Conservation (phyloP, 805 yeast species). For the Candida coquimbonensis region DNA sequence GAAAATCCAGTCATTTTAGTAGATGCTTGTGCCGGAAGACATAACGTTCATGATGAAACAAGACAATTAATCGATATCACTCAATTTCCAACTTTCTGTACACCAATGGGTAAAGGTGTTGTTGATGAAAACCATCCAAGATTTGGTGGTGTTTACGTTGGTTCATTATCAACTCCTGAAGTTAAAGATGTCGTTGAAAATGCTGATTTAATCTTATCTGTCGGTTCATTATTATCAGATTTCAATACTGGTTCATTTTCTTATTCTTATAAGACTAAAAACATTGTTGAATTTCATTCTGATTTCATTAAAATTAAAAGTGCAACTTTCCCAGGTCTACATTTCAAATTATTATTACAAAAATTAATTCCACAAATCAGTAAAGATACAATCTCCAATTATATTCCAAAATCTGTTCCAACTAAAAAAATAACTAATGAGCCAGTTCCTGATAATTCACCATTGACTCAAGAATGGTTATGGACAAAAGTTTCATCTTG, state of each 20-base stretch:
- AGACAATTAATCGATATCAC: conserved; percentile 55
- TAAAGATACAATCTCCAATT: conserved; percentile 30
- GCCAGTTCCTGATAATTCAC: conserved; percentile 36
- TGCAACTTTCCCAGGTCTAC: conserved; percentile 67
- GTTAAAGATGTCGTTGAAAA: conserved; percentile 67
- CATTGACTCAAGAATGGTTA: conserved; percentile 58
- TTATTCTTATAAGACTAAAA: conserved; percentile 65
- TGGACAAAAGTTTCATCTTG: conserved; percentile 61
- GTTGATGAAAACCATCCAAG: conserved; percentile 66
- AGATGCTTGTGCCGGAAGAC: conserved; percentile 85
- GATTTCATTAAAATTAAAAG: conserved; percentile 63
- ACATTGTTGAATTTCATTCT: conserved; percentile 74
- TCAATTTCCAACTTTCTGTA: conserved; percentile 74
- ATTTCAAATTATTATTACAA: conserved; percentile 53
- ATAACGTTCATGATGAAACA: conserved; percentile 59
- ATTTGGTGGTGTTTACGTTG: conserved; percentile 83
- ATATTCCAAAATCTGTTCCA: conserved; percentile 52
- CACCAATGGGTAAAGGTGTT: conserved; percentile 87
- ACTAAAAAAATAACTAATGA: conserved; percentile 38
- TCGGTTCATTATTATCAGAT: conserved; percentile 81
- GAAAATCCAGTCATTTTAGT: conserved; percentile 69
- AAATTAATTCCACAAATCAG: conserved; percentile 33
- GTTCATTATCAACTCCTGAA: conserved; percentile 67
- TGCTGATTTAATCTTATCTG: conserved; percentile 67
- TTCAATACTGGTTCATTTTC: conserved; percentile 88